phyloP scores from a whole-genome alignment of 1,139 yeast genomes.

The Taphrina populina region DNA sequence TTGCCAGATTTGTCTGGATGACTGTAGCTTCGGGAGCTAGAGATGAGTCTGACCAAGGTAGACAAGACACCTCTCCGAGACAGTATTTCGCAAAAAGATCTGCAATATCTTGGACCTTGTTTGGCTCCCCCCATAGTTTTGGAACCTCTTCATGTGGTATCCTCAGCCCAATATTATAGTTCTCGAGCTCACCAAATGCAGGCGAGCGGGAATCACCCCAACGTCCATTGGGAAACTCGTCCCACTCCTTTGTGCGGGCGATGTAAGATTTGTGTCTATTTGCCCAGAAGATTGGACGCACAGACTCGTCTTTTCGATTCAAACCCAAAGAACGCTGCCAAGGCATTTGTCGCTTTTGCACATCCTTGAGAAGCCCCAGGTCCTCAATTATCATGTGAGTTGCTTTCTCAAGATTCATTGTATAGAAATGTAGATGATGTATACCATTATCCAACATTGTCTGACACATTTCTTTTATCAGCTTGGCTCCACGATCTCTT shows the following conservation, averaged over 20 bases:
- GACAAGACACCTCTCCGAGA: conserved; percentile 64
- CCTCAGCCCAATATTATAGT: conserved; percentile 54
- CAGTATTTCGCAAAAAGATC: conserved; percentile 64
- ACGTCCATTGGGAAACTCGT: conserved; percentile 91
- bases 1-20: conserved; percentile 60
- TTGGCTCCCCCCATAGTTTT: conserved; percentile 86
- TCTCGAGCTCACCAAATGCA: conserved; percentile 85
- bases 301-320: conserved; percentile 73
- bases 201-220: conserved; percentile 95
- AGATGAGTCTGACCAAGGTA: conserved; percentile 96
- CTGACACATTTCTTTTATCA: conserved; percentile 80
- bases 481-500: conserved; percentile 78
- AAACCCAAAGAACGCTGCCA: conserved; percentile 91
- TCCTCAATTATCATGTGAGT: conserved; percentile 83
- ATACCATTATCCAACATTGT: conserved; percentile 72
- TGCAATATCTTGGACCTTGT: conserved; percentile 57
- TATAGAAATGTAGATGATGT: conserved; percentile 88
- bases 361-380: conserved; percentile 52
- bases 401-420: conserved; percentile 92
- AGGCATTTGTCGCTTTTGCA: conserved; percentile 53
- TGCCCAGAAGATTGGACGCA: conserved; percentile 96
- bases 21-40: conserved; percentile 71
- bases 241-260: conserved; percentile 89
- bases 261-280: conserved; percentile 88
- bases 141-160: conserved; percentile 61